Evolutionary conservation across 2,329 filamentous ascomycete species (phyloP).

Genomic region (Colletotrichum sidae): DNA sequence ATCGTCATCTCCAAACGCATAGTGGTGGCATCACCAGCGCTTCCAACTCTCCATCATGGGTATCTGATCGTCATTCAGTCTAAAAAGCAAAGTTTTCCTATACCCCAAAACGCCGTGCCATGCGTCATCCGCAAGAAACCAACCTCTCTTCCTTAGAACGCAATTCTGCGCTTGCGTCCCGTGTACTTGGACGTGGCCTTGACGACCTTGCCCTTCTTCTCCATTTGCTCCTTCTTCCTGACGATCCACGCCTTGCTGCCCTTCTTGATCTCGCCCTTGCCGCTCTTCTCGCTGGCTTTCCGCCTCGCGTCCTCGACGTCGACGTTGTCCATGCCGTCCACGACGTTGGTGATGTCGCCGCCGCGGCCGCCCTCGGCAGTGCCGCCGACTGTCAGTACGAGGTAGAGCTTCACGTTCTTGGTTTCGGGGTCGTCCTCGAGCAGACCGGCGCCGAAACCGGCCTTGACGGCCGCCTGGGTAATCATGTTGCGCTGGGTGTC

Average conservation of each 20-base stretch:
- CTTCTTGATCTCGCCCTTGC: conserved; percentile 74
- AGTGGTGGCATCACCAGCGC: neutral
- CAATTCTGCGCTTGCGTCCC: conserved; percentile 83
- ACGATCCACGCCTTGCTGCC: conserved; percentile 87
- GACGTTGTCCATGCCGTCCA: conserved; percentile 88
- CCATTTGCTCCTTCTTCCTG: conserved; percentile 92
- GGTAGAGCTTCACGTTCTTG: conserved; percentile 96
- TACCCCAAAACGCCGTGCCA: conserved; percentile 40
- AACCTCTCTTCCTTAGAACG: conserved; percentile 66
- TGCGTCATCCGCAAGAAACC: conserved; percentile 27
- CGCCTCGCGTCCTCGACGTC: conserved; percentile 80
- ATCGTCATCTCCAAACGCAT: too few species aligned
- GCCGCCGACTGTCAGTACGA: conserved; percentile 90
- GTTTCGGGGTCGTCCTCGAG: conserved; percentile 96
- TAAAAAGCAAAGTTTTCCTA: conserved; percentile 25
- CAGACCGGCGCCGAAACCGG: conserved; percentile 94
- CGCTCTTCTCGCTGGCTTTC: conserved; percentile 56
- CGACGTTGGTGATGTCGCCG: conserved; percentile 90
- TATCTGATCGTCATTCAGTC: conserved; percentile 36
- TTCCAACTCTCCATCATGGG: neutral
- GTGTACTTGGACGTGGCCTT: conserved; percentile 95
- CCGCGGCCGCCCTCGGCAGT: conserved; percentile 59
- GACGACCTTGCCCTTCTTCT: conserved; percentile 92
- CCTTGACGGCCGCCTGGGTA: conserved; percentile 87
- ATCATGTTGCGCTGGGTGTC: conserved; percentile 93